Percentiles rank a stretch among this genome's conserved stretches.
Conservation (phyloP, 768 basidiomycete species). For the Lentinula sp. region DNA sequence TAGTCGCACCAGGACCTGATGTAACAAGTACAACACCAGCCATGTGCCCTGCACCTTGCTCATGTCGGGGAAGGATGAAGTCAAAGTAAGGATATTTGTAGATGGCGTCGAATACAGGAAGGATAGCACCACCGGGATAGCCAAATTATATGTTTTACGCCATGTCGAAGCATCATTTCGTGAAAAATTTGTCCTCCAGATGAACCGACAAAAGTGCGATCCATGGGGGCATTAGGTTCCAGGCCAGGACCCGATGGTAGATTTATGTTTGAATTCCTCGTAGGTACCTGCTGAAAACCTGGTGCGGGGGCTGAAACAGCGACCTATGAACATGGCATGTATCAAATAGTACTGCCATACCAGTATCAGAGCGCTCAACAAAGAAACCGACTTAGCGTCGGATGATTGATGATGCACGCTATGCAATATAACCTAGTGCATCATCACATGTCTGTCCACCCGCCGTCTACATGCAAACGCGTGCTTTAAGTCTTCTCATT, state of each 20-base stretch:
- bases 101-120: slow-evolving; percentile 99
- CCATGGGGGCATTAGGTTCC: slow-evolving; percentile 46
- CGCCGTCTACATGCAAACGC: too few relatives aligned
- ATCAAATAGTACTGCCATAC: too few relatives aligned
- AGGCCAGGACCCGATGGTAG: slow-evolving; percentile 24
- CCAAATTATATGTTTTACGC: slow-evolving; percentile 94
- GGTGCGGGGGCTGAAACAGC: slow-evolving; percentile 27
- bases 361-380: too few relatives aligned
- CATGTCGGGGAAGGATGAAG: slow-evolving; percentile 93
- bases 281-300: slow-evolving; percentile 43
- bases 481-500: too few relatives aligned
- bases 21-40: slow-evolving; percentile 98
- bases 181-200: slow-evolving; percentile 98
- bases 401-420: too few relatives aligned
- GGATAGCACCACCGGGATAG: slow-evolving; percentile 96
- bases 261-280: slow-evolving; percentile 27
- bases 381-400: too few relatives aligned
- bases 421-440: too few relatives aligned
- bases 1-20: slow-evolving; percentile 96
- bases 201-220: slow-evolving; percentile 87
- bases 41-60: slow-evolving; percentile 99
- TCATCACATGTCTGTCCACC: too few relatives aligned
- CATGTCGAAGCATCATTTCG: slow-evolving; percentile 98
- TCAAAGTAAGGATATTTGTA: slow-evolving; percentile 93
- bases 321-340: too few relatives aligned